Percentiles rank a stretch among this genome's conserved stretches.
Conservation (phyloP, 495 filamentous ascomycete genomes). For the Talaromyces liani region DNA sequence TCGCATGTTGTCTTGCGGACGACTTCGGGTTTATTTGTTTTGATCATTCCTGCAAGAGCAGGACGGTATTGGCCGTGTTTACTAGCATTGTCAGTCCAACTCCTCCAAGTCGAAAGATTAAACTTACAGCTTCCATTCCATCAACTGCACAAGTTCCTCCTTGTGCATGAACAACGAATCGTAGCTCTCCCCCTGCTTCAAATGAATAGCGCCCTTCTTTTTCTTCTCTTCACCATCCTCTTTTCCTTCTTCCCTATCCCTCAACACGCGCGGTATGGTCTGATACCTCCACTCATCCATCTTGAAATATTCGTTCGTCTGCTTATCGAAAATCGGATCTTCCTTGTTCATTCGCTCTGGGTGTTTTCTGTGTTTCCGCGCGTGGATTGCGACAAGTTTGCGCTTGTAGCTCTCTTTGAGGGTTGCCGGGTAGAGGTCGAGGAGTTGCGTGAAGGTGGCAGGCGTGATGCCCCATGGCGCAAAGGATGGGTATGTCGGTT, state of each 20-base stretch:
- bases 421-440: constrained; percentile 25
- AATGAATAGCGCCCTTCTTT: background rate
- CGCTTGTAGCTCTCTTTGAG: constrained; percentile 18
- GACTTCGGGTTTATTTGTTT: constrained; percentile 43
- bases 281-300: constrained; percentile 33
- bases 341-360: constrained; percentile 12
- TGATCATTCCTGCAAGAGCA: constrained; percentile 55
- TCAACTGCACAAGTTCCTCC: constrained; percentile 34
- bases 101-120: background rate
- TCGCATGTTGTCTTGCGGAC: constrained; percentile 37
- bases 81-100: constrained; percentile 15
- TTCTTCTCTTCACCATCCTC: constrained; percentile 7
- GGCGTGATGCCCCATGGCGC: constrained; percentile 23
- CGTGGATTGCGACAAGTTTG: constrained; percentile 9
- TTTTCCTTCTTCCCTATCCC: constrained; percentile 7
- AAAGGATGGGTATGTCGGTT: constrained; percentile 13
- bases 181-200: background rate
- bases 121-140: constrained; percentile 77
- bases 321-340: constrained; percentile 2
- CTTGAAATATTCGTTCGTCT: constrained; percentile 17
- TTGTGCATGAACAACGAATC: constrained; percentile 18
- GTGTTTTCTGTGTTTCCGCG: constrained; percentile 13
- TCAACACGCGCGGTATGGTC: constrained; percentile 16
- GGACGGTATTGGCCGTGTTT: constrained; percentile 67
- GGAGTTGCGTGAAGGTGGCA: constrained; percentile 22